phyloP scores from a whole-genome alignment of 495 filamentous ascomycete genomes.

The Penicillium daleae region DNA sequence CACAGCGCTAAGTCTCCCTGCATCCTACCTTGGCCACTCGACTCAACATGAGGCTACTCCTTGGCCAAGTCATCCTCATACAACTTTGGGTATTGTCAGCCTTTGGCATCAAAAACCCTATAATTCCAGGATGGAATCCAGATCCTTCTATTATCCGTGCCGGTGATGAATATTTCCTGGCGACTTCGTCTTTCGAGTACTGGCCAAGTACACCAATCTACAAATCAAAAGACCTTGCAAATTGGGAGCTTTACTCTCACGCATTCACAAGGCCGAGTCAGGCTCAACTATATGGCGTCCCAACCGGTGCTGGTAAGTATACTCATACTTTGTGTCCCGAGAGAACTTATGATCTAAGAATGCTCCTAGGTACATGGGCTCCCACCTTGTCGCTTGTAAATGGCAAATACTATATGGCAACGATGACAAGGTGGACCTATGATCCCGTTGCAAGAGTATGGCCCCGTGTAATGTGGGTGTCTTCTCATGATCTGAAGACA shows the following conservation, averaged over 20 bases:
- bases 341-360: neutral
- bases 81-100: neutral
- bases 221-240: neutral
- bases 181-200: neutral
- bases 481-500: neutral
- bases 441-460: neutral
- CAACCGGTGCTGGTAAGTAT: neutral
- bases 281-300: neutral
- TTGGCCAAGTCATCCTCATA: neutral
- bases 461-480: neutral
- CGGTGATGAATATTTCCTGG: neutral
- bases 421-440: neutral
- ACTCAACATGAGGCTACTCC: neutral
- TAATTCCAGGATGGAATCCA: neutral
- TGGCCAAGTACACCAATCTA: neutral
- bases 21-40: neutral
- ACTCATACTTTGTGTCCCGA: neutral
- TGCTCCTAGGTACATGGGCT: neutral
- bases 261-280: neutral
- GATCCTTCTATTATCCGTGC: constrained; percentile 1
- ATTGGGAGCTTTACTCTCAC: neutral
- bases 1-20: neutral
- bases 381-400: neutral
- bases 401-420: neutral
- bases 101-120: neutral